Base-by-base conservation (phyloP, 257 asterid species). In the Rhazya stricta region DNA sequence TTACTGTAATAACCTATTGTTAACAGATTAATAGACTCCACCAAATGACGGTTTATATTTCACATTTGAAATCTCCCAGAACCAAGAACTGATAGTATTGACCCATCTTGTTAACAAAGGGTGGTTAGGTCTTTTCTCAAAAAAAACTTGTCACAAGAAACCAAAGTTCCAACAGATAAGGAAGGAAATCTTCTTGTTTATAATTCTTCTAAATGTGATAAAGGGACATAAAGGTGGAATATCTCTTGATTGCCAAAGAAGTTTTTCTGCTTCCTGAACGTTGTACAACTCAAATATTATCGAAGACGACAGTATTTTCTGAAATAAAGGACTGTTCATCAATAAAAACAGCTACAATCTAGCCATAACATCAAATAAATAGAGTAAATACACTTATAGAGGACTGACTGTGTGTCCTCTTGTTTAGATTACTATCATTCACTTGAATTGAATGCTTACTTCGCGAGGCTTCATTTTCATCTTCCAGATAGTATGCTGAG, bases 401-500 rank as follows among this genome's bases (percentile, higher is more conserved):
- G 48, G 48, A 43, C 1, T 43, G 11, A 10, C 13, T 43, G 13
- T 4, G 48, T 4, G 13, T 43, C 11, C 48, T 43, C 48, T 43
- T 43, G 48, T 10, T 43, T 19, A 13, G 37, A 29, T 5, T 30
- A 70, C n/a, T 10, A 56, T 8, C 21, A 70, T 36, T n/a, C 50
- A 7, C 58, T 51, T 6, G 58, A 71, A 23, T 19, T 41, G 32
- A 62, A 74, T 69, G 46, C 88, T 72, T 71, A 91, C 95, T 82
- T 74, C 67, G 74, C 42, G 50, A 73, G 71, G 71, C 79, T 65
- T 78, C 79, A 37, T 67, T 77, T 74, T 58, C 81, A 67, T 84
- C 91, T 76, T 83, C 86, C 54, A 85, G 81, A 79, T 71, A 81
- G 83, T 88, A 92, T 42, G 90, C 88, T 62, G 94, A 90, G 8